phyloP scores from a whole-genome alignment of 225 moss, liverwort and hornwort genomes.

The Pleurozium schreberi region DNA sequence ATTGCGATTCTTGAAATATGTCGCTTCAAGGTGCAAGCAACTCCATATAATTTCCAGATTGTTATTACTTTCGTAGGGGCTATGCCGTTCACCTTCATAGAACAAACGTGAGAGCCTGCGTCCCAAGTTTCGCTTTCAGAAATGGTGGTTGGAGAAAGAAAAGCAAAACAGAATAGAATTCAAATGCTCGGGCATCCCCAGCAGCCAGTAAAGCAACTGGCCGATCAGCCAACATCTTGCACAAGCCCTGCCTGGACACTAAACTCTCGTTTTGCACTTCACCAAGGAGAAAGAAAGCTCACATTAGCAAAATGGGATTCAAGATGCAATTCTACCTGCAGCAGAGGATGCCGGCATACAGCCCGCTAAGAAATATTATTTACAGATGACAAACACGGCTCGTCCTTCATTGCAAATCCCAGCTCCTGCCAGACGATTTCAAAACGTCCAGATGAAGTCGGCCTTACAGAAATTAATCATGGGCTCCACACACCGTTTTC shows the following conservation, averaged over 20 bases:
- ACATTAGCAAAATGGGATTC: not conserved
- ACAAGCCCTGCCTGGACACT: no score
- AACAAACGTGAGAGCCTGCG: not conserved
- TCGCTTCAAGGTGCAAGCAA: not conserved
- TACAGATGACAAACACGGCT: not conserved
- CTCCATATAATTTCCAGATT: not conserved
- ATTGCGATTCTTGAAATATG: not conserved
- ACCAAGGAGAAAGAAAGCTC: not conserved
- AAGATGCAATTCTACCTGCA: not conserved
- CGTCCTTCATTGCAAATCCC: not conserved
- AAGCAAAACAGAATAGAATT: not conserved
- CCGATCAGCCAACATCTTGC: not conserved
- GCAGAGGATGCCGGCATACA: not conserved
- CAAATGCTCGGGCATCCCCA: not conserved
- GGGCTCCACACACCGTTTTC: not conserved
- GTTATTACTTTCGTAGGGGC: no score
- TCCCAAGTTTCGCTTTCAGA: not conserved
- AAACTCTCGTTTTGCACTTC: not conserved
- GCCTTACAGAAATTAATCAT: not conserved
- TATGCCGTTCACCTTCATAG: not conserved
- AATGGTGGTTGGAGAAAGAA: not conserved
- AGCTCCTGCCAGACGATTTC: not conserved
- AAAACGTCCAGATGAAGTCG: not conserved
- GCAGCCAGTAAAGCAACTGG: not conserved
- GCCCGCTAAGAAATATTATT: not conserved